Conservation (phyloP, 306 rosid species). For the Vicia faba region DNA sequence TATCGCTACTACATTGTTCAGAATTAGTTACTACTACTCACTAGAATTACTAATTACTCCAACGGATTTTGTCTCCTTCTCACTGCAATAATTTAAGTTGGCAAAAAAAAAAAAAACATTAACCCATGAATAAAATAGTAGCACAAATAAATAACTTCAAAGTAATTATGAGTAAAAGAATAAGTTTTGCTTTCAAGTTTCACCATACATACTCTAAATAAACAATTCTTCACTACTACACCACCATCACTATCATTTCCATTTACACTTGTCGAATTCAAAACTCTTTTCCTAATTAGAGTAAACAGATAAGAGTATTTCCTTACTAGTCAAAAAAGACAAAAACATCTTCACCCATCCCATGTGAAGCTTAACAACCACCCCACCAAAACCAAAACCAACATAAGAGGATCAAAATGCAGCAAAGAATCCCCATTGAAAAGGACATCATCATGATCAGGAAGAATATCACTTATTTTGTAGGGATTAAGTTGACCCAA, state of each 20-base stretch:
- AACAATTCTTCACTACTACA: slow-evolving; percentile 1
- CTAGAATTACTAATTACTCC: background rate
- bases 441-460: slow-evolving; percentile 44
- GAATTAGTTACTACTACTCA: no score
- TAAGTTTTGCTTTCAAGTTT: background rate
- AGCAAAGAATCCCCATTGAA: slow-evolving; percentile 45
- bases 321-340: slow-evolving; percentile 1
- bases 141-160: no score
- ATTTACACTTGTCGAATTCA: slow-evolving; percentile 15
- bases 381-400: background rate
- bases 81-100: no score
- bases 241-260: slow-evolving; percentile 11
- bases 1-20: background rate
- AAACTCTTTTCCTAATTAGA: slow-evolving; percentile 31
- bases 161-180: no score
- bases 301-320: slow-evolving; percentile 18
- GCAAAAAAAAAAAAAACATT: no score
- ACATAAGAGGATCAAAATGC: slow-evolving; percentile 43
- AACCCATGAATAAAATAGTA: no score
- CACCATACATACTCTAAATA: background rate
- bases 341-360: background rate
- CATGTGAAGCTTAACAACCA: slow-evolving; percentile 37
- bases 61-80: no score
- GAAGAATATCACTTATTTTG: slow-evolving; percentile 40
- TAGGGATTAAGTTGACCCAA: slow-evolving; percentile 50